Conservation (phyloP, 257 asterid genomes). For the Gentiana dahurica region DNA sequence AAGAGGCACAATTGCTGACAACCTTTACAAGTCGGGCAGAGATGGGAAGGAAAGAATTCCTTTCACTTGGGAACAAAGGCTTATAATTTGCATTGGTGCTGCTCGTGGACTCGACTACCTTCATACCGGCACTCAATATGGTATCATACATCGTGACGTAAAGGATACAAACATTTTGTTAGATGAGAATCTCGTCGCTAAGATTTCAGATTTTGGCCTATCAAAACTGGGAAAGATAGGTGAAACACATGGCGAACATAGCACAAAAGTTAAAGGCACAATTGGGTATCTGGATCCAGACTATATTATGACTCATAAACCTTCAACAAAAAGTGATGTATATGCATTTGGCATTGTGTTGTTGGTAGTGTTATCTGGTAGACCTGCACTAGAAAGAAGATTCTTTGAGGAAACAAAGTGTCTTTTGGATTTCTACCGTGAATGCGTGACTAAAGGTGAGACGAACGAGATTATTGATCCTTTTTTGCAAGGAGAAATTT, state of each 20-base stretch:
- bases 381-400: conserved; percentile 5
- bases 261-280: conserved; percentile 11
- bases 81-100: conserved; percentile 12
- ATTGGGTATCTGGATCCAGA: conserved; percentile 12
- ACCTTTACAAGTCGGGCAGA: conserved; percentile 1
- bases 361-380: conserved; percentile 13
- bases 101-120: conserved; percentile 18
- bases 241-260: background rate
- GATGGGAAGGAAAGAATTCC: background rate
- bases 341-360: conserved; percentile 15
- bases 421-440: conserved; percentile 3
- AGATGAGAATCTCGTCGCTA: conserved; percentile 4
- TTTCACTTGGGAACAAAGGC: conserved; percentile 13
- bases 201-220: conserved; percentile 13
- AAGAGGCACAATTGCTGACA: conserved; percentile 8
- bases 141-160: conserved; percentile 11
- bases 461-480: conserved; percentile 1
- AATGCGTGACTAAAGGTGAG: conserved; percentile 4
- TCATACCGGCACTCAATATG: conserved; percentile 10
- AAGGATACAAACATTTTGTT: conserved; percentile 13
- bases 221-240: conserved; percentile 1
- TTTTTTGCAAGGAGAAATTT: background rate
- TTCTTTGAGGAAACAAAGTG: conserved; percentile 1
- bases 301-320: conserved; percentile 3
- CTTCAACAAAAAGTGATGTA: conserved; percentile 14